These are phyloP conservation scores for Metarhizium guizhouense DNA, from an alignment of 2,329 filamentous ascomycete species.

Conservation along the genomic window DNA sequence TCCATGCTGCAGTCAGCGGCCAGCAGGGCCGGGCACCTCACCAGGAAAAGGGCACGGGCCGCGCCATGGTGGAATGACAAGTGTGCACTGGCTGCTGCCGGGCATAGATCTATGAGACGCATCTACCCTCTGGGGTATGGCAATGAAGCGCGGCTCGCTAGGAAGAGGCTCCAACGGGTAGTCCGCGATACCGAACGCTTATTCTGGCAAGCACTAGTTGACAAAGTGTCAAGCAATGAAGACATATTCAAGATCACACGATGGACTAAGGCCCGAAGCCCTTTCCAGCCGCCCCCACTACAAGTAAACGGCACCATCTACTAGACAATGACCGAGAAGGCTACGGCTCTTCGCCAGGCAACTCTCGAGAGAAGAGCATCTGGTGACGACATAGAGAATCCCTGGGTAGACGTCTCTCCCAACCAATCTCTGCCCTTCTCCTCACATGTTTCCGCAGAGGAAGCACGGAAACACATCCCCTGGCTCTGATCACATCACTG, in stretches of 20 bases:
- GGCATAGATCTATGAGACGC: too few relatives aligned
- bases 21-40: too few relatives aligned
- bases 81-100: too few relatives aligned
- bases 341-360: conserved; percentile 8
- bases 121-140: too few relatives aligned
- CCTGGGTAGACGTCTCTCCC: conserved; percentile 2
- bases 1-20: too few relatives aligned
- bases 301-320: conserved; percentile 7
- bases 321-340: conserved; percentile 11
- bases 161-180: conserved; percentile 5
- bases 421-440: background rate
- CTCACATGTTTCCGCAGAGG: conserved; percentile 8
- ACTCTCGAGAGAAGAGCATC: conserved; percentile 8
- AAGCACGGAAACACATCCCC: conserved; percentile 13
- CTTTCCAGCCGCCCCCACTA: conserved; percentile 10
- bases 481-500: conserved; percentile 11
- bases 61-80: too few relatives aligned
- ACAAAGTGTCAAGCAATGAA: conserved; percentile 6
- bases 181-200: conserved; percentile 6
- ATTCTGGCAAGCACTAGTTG: conserved; percentile 9
- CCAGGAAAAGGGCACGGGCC: too few relatives aligned
- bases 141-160: background rate
- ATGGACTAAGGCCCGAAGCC: conserved; percentile 6
- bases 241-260: conserved; percentile 6
- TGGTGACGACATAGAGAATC: conserved; percentile 9